Evolutionary conservation across 768 basidiomycete genomes (phyloP).

Genomic region (Boletus insuetus): DNA sequence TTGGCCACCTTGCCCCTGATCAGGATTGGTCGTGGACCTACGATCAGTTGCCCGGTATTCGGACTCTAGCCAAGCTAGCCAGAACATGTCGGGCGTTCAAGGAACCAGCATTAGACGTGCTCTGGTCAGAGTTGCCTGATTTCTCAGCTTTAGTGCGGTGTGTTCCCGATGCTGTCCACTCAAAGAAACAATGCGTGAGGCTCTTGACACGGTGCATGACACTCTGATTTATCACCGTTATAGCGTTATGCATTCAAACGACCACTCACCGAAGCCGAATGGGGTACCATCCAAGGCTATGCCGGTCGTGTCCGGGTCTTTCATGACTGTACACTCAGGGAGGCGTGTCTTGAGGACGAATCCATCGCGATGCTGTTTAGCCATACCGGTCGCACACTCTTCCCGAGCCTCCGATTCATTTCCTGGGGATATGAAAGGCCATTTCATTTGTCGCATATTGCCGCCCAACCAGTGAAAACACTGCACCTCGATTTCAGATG

Average conservation of each 20-base stretch:
- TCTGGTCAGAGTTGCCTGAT: conserved; percentile 6
- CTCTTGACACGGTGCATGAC: background rate
- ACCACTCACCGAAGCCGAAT: conserved; percentile 1
- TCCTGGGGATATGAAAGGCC: background rate
- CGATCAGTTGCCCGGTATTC: background rate
- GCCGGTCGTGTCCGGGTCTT: conserved; percentile 3
- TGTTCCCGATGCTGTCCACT: background rate
- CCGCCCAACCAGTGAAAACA: background rate
- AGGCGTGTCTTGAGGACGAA: background rate
- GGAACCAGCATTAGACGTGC: conserved; percentile 8
- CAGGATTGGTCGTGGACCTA: background rate
- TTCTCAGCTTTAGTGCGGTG: background rate
- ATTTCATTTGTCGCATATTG: background rate
- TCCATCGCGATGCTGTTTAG: background rate
- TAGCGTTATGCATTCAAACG: background rate
- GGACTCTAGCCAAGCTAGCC: conserved; percentile 1
- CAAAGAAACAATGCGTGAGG: background rate
- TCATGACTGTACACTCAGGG: background rate
- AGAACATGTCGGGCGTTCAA: conserved; percentile 5
- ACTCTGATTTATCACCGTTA: background rate
- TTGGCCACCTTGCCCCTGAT: background rate
- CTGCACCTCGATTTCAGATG: background rate
- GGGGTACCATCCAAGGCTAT: background rate
- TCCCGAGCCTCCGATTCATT: background rate
- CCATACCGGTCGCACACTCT: background rate